Base-by-base conservation (phyloP, 1,284 basidiomycete species). In the Sporisorium reilianum region DNA sequence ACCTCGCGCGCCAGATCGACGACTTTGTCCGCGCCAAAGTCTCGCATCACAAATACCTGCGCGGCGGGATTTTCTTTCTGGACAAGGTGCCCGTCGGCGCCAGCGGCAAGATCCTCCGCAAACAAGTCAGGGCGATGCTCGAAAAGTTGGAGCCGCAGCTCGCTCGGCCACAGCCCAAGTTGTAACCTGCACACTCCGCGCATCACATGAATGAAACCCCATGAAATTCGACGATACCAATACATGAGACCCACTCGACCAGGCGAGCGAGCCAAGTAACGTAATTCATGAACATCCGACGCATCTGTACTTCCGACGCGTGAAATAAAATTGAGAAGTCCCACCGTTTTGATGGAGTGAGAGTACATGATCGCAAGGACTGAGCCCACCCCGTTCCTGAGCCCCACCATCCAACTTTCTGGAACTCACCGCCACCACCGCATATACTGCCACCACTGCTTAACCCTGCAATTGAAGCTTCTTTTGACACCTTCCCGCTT, bases 91-190 rank as follows among this genome's bases (percentile, higher is more conserved):
- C 75, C 36, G 75, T 75, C 36, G 61, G 57, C 34, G 66, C 75
- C 1, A 77, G 75, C 52, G 75, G 71, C 23, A 77, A 75, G 32
- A 58, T 77, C 36, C 50, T 77, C 26, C 52, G 74, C 45, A 73
- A 76, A 38, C 54, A 73, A 12, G 58, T 72, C 41, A 32, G 69
- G 11, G 30, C 36, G 0, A 51, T 72, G 55, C 53, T 62, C 3
- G 26, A 65, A 23, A 16, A 42, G 7, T 42, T 68, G 22, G 45
- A 50, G 25, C 52, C 49, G 12, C 22, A 38, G 14, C n/a, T 7
- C 7, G n/a, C 50, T 18, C 7, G n/a, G 36, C 64, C 52, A 4
- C 55, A 48, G 10, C 51, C 66, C n/a, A 59, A 68, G 30, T n/a
- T 68, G 46, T 68, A 55, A 16, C 9, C 36, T 12, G 9, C 11